phyloP scores from a whole-genome alignment of 164 flowering plant genomes.

The Brasenia schreberi region DNA sequence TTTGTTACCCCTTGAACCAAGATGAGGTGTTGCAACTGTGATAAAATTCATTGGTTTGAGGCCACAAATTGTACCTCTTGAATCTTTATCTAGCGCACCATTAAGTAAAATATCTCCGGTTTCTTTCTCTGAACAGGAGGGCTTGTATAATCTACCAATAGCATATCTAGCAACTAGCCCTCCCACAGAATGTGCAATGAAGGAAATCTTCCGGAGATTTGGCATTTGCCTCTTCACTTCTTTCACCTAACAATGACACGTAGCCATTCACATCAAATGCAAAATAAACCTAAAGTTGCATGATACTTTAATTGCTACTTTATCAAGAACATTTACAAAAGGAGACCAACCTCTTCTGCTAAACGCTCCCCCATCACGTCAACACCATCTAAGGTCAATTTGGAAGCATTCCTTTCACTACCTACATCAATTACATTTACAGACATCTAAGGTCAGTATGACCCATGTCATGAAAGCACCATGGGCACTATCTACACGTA shows the following conservation, averaged over 20 bases:
- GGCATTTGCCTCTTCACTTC: conserved; percentile 55
- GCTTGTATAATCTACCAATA: conserved; percentile 69
- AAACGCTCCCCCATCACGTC: conserved; percentile 96
- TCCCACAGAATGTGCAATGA: conserved; percentile 90
- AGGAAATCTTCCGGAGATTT: conserved; percentile 56
- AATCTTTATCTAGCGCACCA: conserved; percentile 14
- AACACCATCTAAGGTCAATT: conserved; percentile 75
- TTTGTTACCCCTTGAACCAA: conserved; percentile 94
- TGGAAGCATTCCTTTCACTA: conserved; percentile 63
- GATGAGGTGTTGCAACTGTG: conserved; percentile 96
- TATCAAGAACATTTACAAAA: neutral
- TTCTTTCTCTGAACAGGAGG: conserved; percentile 15
- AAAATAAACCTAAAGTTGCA: neutral
- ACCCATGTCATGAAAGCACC: neutral
- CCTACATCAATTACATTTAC: conserved; percentile 30
- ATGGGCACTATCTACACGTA: too few relatives aligned
- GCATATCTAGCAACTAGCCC: conserved; percentile 94
- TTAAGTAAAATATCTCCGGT: conserved; percentile 13
- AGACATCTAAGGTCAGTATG: neutral
- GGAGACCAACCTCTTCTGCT: conserved; percentile 61
- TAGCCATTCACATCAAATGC: neutral
- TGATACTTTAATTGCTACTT: neutral
- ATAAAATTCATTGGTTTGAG: conserved; percentile 84
- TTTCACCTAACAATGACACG: conserved; percentile 30
- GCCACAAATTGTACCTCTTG: conserved; percentile 63